Percentiles rank a stretch among this genome's conserved stretches.
These are phyloP conservation scores for Malbranchea cinnamomea DNA, from an alignment of 2,329 filamentous ascomycete species.

Conservation along the genomic window DNA sequence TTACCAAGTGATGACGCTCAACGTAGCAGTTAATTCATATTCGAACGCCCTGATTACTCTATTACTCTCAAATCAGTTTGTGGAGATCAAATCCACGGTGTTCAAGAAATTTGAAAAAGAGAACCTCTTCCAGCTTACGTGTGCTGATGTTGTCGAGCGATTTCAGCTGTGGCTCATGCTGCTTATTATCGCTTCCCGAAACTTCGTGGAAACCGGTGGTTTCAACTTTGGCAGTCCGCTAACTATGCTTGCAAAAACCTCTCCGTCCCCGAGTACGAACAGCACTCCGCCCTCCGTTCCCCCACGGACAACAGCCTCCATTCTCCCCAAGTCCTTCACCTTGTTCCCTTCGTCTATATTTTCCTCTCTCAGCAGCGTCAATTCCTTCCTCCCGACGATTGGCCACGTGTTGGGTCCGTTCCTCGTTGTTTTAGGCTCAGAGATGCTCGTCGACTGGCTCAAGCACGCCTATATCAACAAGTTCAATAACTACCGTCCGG, in stretches of 20 bases:
- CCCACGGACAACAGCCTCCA: constrained; percentile 44
- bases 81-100: constrained; percentile 95
- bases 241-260: constrained; percentile 17
- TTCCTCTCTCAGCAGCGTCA: constrained; percentile 27
- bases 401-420: constrained; percentile 88
- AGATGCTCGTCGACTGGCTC: constrained; percentile 92
- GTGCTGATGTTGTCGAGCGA: constrained; percentile 88
- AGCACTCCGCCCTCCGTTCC: constrained; percentile 43
- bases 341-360: constrained; percentile 46
- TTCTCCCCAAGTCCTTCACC: constrained; percentile 81
- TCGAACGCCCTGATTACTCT: constrained; percentile 89
- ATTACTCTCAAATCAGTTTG: constrained; percentile 92
- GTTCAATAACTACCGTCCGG: constrained; percentile 92
- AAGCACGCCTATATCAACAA: constrained; percentile 98
- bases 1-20: constrained; percentile 94
- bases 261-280: constrained; percentile 21
- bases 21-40: constrained; percentile 97
- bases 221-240: constrained; percentile 41
- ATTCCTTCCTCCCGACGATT: constrained; percentile 28
- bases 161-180: constrained; percentile 98
- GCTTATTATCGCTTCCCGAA: constrained; percentile 86
- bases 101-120: constrained; percentile 99
- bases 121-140: constrained; percentile 90
- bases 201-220: constrained; percentile 88
- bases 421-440: constrained; percentile 81